phyloP scores from a whole-genome alignment of 2,329 filamentous ascomycete species.

The Penicillium verrucosum region DNA sequence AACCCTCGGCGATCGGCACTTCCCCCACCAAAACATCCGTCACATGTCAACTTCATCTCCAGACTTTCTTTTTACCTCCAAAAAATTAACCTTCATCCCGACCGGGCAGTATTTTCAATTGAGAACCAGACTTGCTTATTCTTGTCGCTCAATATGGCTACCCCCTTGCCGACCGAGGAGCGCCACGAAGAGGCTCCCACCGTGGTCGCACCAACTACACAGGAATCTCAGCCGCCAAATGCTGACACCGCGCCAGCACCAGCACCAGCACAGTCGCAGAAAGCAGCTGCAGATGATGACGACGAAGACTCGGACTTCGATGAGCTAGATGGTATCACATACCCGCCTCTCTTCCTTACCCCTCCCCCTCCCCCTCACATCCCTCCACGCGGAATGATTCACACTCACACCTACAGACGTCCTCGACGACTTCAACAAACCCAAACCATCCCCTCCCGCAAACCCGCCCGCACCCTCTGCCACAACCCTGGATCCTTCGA shows the following conservation, averaged over 20 bases:
- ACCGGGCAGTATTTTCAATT: neutral
- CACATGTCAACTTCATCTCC: slow-evolving; percentile 22
- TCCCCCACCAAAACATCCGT: slow-evolving; percentile 25
- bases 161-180: neutral
- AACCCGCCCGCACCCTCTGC: slow-evolving; percentile 6
- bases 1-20: slow-evolving; percentile 26
- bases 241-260: neutral
- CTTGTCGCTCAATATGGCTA: neutral
- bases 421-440: slow-evolving; percentile 82
- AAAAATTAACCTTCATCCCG: neutral
- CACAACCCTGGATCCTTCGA: slow-evolving; percentile 14
- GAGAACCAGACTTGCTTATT: neutral
- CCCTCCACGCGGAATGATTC: neutral
- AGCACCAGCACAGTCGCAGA: neutral
- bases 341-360: neutral
- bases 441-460: slow-evolving; percentile 37
- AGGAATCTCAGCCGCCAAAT: neutral
- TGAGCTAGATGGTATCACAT: slow-evolving; percentile 72
- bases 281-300: slow-evolving; percentile 44
- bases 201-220: neutral
- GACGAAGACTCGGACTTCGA: slow-evolving; percentile 91
- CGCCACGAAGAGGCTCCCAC: neutral
- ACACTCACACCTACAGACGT: slow-evolving; percentile 56
- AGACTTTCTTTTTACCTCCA: slow-evolving; percentile 3
- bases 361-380: neutral